Percentiles rank a stretch among this genome's conserved stretches.
Conservation (phyloP, 352 stramenopile genomes). For the Phytophthora colocasiae region DNA sequence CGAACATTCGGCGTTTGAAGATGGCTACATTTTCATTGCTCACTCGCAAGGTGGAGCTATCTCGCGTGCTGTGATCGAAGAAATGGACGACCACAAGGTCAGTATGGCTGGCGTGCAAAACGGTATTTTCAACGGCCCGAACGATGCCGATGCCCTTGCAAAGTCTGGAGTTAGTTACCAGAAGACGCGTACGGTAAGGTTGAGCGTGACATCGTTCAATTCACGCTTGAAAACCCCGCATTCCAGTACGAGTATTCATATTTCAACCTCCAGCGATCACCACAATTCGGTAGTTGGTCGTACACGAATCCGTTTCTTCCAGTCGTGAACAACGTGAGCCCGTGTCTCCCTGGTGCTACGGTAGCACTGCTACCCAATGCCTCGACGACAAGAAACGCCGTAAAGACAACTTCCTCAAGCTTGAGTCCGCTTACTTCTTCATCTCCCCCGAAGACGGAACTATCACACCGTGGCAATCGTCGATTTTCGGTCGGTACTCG, state of each 20-base stretch:
- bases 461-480: conserved; percentile 47
- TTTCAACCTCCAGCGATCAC: conserved; percentile 17
- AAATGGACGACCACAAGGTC: conserved; percentile 62
- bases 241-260: conserved; percentile 27
- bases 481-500: conserved; percentile 43
- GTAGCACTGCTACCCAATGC: too few relatives aligned
- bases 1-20: conserved; percentile 20
- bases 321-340: conserved; percentile 27
- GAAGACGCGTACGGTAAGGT: conserved; percentile 23
- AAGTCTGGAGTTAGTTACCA: background rate
- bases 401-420: conserved; percentile 39
- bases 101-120: conserved; percentile 47
- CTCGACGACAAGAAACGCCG: conserved; percentile 18
- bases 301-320: conserved; percentile 15
- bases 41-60: conserved; percentile 52
- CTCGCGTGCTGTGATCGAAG: conserved; percentile 48
- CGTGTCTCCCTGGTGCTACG: background rate
- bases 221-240: conserved; percentile 14
- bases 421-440: conserved; percentile 49
- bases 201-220: conserved; percentile 16
- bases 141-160: conserved; percentile 19
- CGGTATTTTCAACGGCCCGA: conserved; percentile 47
- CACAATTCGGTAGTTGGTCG: conserved; percentile 7
- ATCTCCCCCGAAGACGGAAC: conserved; percentile 39
- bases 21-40: conserved; percentile 20